Conservation (phyloP, 345 rosid genomes). For the Hibiscus mutabilis region DNA sequence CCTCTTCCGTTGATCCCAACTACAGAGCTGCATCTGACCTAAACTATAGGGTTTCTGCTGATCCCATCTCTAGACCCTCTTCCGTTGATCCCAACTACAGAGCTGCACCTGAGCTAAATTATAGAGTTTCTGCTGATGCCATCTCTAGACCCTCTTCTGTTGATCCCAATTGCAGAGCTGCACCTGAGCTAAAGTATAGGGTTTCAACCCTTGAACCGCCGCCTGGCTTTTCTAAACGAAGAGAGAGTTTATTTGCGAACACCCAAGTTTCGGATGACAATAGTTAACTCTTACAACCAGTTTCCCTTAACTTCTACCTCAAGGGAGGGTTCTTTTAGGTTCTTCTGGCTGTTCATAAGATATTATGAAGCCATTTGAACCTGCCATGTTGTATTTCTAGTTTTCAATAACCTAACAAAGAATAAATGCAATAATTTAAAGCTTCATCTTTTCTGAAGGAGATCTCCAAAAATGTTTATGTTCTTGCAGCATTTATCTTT, state of each 20-base stretch:
- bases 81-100: constrained; percentile 18
- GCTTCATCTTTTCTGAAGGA: neutral
- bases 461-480: neutral
- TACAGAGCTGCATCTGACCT: constrained; percentile 55
- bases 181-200: too few relatives aligned
- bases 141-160: too few relatives aligned
- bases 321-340: constrained; percentile 2
- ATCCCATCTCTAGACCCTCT: constrained; percentile 46
- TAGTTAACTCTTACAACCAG: constrained; percentile 23
- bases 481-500: neutral
- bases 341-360: constrained; percentile 7
- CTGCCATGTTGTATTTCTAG: constrained; percentile 22
- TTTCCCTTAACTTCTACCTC: constrained; percentile 9
- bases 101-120: constrained; percentile 51
- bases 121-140: constrained; percentile 15
- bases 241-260: constrained; percentile 49
- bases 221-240: constrained; percentile 51
- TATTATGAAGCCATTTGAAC: constrained; percentile 16
- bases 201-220: constrained; percentile 52
- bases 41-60: constrained; percentile 44
- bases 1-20: constrained; percentile 44
- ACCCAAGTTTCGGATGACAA: constrained; percentile 54
- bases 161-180: too few relatives aligned
- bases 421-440: constrained; percentile 15
- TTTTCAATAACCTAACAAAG: constrained; percentile 5